These are phyloP conservation scores for Lachancea sp. DNA, from an alignment of 805 yeast species.

Conservation along the genomic window DNA sequence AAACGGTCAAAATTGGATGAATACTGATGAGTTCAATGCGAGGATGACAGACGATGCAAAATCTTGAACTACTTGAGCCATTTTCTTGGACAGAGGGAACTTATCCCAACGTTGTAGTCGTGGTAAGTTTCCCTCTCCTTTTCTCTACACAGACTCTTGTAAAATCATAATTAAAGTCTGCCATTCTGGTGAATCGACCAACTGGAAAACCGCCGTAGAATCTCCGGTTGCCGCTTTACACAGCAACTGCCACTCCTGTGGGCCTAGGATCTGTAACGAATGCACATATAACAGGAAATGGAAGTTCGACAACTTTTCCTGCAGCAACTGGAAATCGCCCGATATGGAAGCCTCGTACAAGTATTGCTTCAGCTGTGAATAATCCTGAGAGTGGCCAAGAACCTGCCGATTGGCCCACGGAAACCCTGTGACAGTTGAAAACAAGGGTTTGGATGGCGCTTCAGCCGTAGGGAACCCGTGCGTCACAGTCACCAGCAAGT, in stretches of 20 bases:
- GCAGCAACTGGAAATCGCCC: slow-evolving; percentile 31
- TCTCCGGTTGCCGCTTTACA: slow-evolving; percentile 42
- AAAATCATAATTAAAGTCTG: slow-evolving; percentile 62
- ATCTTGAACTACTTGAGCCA: too few relatives aligned
- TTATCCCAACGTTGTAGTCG: too few relatives aligned
- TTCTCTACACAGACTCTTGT: slow-evolving; percentile 25
- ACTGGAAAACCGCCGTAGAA: slow-evolving; percentile 41
- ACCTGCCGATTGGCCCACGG: slow-evolving; percentile 77
- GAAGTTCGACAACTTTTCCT: slow-evolving; percentile 55
- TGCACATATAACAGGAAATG: slow-evolving; percentile 61
- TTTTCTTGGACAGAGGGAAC: not conserved
- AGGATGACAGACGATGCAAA: too few relatives aligned
- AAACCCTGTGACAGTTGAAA: slow-evolving; percentile 43
- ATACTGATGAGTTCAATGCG: too few relatives aligned
- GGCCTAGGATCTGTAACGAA: slow-evolving; percentile 50
- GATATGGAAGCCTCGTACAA: slow-evolving; percentile 32
- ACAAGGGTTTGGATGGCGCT: slow-evolving; percentile 41
- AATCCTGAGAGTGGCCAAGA: slow-evolving; percentile 67
- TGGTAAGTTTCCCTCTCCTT: too few relatives aligned
- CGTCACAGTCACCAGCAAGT: slow-evolving; percentile 73
- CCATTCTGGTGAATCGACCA: slow-evolving; percentile 60
- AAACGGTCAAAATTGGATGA: too few relatives aligned
- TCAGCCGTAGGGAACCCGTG: slow-evolving; percentile 78
- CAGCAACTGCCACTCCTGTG: slow-evolving; percentile 47
- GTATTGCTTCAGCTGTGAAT: slow-evolving; percentile 46